phyloP scores from a whole-genome alignment of 352 stramenopile species.

The Phytophthora meadii region DNA sequence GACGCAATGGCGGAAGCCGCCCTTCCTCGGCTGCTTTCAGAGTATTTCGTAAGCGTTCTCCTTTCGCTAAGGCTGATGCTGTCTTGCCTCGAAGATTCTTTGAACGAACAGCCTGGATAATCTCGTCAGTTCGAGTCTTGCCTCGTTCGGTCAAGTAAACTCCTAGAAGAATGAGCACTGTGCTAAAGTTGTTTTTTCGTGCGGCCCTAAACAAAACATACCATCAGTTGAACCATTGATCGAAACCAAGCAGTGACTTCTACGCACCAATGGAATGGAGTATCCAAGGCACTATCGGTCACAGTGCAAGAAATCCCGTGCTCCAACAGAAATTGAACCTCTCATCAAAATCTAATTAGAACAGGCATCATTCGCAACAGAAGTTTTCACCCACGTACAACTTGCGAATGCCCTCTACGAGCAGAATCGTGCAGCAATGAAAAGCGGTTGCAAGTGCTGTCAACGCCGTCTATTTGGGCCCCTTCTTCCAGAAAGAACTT shows the following conservation, averaged over 20 bases:
- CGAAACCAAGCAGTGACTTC: neutral
- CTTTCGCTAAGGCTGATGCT: conserved; percentile 48
- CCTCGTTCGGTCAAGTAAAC: conserved; percentile 42
- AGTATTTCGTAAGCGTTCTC: conserved; percentile 46
- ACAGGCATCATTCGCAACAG: neutral
- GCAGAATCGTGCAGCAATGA: conserved; percentile 73
- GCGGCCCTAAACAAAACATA: conserved; percentile 50
- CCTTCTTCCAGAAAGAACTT: conserved; percentile 68
- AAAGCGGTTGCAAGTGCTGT: conserved; percentile 67
- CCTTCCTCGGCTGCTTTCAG: conserved; percentile 65
- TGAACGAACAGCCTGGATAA: conserved; percentile 42
- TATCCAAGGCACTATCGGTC: conserved; percentile 60
- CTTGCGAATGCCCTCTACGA: conserved; percentile 53
- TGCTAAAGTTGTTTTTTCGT: conserved; percentile 66
- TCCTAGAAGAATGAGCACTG: conserved; percentile 55
- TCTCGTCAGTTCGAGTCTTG: conserved; percentile 32
- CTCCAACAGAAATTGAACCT: conserved; percentile 61
- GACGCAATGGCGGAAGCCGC: conserved; percentile 37
- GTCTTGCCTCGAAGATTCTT: conserved; percentile 63
- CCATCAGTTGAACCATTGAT: neutral
- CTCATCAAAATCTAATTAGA: neutral
- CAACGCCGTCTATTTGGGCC: conserved; percentile 53
- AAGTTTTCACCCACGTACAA: conserved; percentile 37
- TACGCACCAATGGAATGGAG: conserved; percentile 70
- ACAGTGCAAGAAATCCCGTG: conserved; percentile 50